These are phyloP conservation scores for Cornus kousa DNA, from an alignment of 148 eudicot genomes.

Conservation along the genomic window DNA sequence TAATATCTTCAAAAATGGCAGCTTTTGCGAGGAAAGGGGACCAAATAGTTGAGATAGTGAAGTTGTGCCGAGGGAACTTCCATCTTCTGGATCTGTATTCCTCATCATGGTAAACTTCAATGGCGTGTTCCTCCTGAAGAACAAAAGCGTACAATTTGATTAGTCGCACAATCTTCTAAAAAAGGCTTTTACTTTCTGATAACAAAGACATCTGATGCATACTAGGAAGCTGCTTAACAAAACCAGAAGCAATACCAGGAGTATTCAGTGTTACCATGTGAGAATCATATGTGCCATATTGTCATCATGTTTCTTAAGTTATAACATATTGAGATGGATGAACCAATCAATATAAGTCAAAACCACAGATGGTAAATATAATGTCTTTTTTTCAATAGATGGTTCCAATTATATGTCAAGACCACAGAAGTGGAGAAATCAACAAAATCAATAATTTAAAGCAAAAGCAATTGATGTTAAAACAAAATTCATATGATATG, in stretches of 20 bases:
- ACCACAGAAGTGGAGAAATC: too few species aligned
- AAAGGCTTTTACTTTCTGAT: background rate
- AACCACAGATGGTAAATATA: background rate
- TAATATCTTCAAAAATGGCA: constrained; percentile 48
- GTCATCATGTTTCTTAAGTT: background rate
- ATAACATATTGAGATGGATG: too few species aligned
- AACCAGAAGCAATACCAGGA: background rate
- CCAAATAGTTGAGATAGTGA: constrained; percentile 47
- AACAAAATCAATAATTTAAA: too few species aligned
- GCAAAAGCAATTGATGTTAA: too few species aligned
- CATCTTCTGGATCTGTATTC: constrained; percentile 47
- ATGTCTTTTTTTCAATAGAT: background rate
- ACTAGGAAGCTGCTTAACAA: background rate
- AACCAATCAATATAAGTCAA: too few species aligned
- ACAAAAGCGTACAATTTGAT: background rate
- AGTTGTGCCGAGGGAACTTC: constrained; percentile 49
- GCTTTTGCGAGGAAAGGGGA: constrained; percentile 63
- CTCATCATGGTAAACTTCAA: constrained; percentile 50
- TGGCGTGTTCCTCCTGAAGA: constrained; percentile 56
- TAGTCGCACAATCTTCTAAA: background rate
- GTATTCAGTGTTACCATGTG: background rate
- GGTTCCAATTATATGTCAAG: too few species aligned
- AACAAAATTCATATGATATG: background rate
- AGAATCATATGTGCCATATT: background rate
- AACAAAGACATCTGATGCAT: background rate